Evolutionary conservation across 169 alveolate species (phyloP).

Genomic region (Plasmodium knowlesi): DNA sequence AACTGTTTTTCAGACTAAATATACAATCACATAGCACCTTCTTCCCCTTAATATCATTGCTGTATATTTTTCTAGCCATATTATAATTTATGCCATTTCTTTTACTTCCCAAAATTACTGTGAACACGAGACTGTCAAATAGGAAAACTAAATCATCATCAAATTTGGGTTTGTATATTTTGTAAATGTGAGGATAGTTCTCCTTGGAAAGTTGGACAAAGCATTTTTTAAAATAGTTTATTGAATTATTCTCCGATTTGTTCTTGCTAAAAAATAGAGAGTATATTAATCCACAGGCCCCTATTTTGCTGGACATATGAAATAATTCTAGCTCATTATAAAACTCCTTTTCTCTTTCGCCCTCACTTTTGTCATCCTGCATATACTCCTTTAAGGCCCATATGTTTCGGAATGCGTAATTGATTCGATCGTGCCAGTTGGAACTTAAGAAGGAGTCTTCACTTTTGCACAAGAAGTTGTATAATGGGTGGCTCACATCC

Average conservation of each 20-base stretch:
- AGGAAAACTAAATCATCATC: constrained; percentile 79
- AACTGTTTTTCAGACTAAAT: constrained; percentile 73
- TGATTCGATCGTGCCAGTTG: constrained; percentile 75
- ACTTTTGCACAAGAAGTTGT: constrained; percentile 47
- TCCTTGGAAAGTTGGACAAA: constrained; percentile 32
- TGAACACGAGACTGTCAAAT: constrained; percentile 81
- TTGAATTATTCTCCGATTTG: constrained; percentile 8
- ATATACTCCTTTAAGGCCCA: constrained; percentile 52
- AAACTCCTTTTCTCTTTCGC: constrained; percentile 61
- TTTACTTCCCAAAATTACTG: constrained; percentile 77
- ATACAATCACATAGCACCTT: constrained; percentile 83
- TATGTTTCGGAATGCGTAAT: constrained; percentile 71
- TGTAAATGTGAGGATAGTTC: constrained; percentile 61
- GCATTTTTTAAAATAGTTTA: constrained; percentile 45
- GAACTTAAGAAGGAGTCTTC: constrained; percentile 68
- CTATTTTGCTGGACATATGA: constrained; percentile 68
- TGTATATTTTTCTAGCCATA: constrained; percentile 80
- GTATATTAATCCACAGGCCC: constrained; percentile 72
- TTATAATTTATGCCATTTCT: constrained; percentile 68
- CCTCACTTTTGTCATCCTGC: constrained; percentile 60
- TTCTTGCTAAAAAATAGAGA: constrained; percentile 31
- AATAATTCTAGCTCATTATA: constrained; percentile 55
- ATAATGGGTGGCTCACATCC: constrained; percentile 59
- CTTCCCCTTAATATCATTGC: constrained; percentile 84
- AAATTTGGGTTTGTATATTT: constrained; percentile 80